Evolutionary conservation across 495 filamentous ascomycete species (phyloP).

Genomic region (Penicillium flavigenum): DNA sequence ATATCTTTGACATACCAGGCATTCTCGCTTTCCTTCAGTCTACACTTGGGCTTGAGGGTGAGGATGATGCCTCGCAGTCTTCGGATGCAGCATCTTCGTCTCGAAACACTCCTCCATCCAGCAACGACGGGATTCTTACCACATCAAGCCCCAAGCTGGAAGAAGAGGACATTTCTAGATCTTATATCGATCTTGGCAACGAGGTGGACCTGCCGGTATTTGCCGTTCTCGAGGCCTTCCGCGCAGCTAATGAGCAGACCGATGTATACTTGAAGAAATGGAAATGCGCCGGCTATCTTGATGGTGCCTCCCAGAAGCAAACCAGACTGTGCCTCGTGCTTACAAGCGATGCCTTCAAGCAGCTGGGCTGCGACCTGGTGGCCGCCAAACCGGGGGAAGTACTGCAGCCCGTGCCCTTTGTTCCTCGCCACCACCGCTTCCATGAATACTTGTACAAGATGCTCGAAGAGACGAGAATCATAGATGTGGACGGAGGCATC

Average conservation of each 20-base stretch:
- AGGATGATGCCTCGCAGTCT: too few relatives aligned
- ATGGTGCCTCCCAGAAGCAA: too few relatives aligned
- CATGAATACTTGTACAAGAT: neutral
- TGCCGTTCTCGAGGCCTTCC: neutral
- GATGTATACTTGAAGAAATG: neutral
- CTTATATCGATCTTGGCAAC: too few relatives aligned
- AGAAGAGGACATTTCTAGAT: too few relatives aligned
- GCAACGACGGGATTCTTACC: too few relatives aligned
- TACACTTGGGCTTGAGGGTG: too few relatives aligned
- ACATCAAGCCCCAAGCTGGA: too few relatives aligned
- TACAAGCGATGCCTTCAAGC: neutral
- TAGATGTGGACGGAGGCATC: neutral
- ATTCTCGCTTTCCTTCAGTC: too few relatives aligned
- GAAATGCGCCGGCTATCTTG: neutral
- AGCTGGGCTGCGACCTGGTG: neutral
- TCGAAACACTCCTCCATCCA: too few relatives aligned
- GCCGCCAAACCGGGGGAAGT: neutral
- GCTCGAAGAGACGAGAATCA: neutral
- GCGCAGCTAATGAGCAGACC: neutral
- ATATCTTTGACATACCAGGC: too few relatives aligned
- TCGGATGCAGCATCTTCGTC: too few relatives aligned
- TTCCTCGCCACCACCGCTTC: neutral
- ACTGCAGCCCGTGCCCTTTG: neutral
- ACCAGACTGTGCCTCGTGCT: neutral
- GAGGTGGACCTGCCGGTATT: constrained; percentile 12